Base-by-base conservation (phyloP, 805 yeast genomes). In the Wickerhamiella nectarea region DNA sequence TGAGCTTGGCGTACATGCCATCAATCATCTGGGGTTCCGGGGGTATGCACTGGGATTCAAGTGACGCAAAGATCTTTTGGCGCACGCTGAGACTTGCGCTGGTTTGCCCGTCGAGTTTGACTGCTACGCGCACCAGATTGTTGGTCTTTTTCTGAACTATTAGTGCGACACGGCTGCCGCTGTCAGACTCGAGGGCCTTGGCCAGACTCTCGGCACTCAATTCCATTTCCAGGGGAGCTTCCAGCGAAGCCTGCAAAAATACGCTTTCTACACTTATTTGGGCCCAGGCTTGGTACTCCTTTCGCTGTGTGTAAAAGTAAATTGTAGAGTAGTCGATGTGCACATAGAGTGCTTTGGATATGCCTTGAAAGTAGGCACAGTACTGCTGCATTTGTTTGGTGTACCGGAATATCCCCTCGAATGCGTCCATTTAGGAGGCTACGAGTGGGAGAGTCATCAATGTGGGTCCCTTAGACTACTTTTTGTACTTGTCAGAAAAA, bases 41-140 rank as follows among this genome's bases (percentile, higher is more conserved):
- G 39, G 68, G 55, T 11, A 68, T 68, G 45, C 74, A 77, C 47
- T 71, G 75, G 12, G 68, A 71, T 48, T 65, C 67, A 46, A 75
- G 71, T 45, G 81, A 54, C 50, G 1, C 82, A 82, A 0, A 94
- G 89, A 87, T 72, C 41, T 59, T 54, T 39, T 63, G 67, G 20
- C 52, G 46, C 1, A 63, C 55, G 18, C 48, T 47, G 22, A 55
- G 52, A 6, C 50, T 42, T 6, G 48, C 49, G 7, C 78, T 76
- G 6, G 81, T 70, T 53, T 80, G 85, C 48, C 71, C 70, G 14
- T 82, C 68, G 2, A 72, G 62, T 19, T 70, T 68, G 12, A 80
- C 51, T 0, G 76, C 74, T 44, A 80, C 28, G 59, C 18, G 72
- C 68, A 1, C 80, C 78, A 1, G 67, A 60, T 38, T 71, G 52